Conservation (phyloP, 441 rosid species). For the Bocquillonia castaneifolia region DNA sequence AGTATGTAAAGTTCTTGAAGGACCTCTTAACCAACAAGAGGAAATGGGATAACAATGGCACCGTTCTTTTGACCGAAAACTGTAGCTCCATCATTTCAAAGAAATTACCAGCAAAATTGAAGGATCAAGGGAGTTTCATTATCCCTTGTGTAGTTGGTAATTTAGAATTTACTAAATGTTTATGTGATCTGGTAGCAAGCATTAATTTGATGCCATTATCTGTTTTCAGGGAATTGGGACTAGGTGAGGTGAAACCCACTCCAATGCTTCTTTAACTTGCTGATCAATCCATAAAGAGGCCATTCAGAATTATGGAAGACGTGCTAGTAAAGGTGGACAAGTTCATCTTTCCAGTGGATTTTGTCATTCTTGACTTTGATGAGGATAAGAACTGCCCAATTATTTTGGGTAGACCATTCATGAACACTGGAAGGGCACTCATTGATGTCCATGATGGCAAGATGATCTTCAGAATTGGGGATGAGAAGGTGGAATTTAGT, state of each 20-base stretch:
- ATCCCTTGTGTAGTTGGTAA: background rate
- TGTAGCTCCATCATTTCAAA: background rate
- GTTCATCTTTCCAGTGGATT: background rate
- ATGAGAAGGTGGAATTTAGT: background rate
- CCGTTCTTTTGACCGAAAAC: background rate
- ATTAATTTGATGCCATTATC: too few species aligned
- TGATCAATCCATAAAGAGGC: too few species aligned
- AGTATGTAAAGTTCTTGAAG: too few species aligned
- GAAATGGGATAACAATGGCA: background rate
- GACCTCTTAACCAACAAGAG: background rate
- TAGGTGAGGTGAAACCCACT: too few species aligned
- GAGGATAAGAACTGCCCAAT: background rate
- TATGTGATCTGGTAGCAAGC: too few species aligned
- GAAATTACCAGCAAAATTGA: background rate
- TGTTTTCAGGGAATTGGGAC: too few species aligned
- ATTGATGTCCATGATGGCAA: too few species aligned
- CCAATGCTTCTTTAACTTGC: too few species aligned
- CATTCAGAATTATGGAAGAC: too few species aligned
- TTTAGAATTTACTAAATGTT: too few species aligned
- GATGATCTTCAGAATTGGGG: too few species aligned
- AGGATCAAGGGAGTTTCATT: background rate
- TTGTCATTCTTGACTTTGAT: background rate
- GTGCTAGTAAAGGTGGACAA: too few species aligned
- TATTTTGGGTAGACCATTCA: background rate
- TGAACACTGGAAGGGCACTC: background rate